Conservation (phyloP, 140 eudicot species). For the Erigeron philadelphicus region DNA sequence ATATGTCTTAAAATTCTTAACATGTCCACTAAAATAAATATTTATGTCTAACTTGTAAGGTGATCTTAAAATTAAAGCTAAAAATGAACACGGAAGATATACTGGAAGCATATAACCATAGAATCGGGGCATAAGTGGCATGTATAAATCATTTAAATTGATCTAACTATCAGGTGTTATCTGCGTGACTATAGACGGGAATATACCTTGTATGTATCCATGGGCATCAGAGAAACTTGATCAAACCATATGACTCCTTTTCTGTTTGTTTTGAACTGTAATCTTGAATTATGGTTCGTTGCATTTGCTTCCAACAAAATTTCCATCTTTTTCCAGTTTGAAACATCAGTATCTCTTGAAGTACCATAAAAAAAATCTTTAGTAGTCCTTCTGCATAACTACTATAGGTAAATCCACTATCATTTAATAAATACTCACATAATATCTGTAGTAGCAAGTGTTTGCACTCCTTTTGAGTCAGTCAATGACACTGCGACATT, state of each 20-base stretch:
- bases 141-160: not conserved
- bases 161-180: slow-evolving; percentile 7
- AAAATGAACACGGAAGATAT: not conserved
- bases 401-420: not conserved
- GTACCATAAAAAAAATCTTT: slow-evolving; percentile 16
- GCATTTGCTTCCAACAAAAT: slow-evolving; percentile 55
- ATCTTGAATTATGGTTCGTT: slow-evolving; percentile 64
- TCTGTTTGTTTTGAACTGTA: slow-evolving; percentile 60
- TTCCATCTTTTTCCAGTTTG: slow-evolving; percentile 76
- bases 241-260: slow-evolving; percentile 94
- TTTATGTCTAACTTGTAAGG: not conserved
- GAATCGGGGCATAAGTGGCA: not conserved
- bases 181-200: not conserved
- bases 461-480: slow-evolving; percentile 53
- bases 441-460: slow-evolving; percentile 51
- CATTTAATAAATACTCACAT: slow-evolving; percentile 38
- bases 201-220: slow-evolving; percentile 74
- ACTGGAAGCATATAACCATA: not conserved
- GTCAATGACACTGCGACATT: slow-evolving; percentile 54
- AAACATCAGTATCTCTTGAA: slow-evolving; percentile 57
- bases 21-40: not conserved
- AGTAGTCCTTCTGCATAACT: not conserved
- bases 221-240: slow-evolving; percentile 91
- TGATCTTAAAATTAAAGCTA: not conserved
- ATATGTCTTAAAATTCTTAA: not conserved